Conservation (phyloP, 345 rosid species). For the rapeseed (Brassica napus) region DNA sequence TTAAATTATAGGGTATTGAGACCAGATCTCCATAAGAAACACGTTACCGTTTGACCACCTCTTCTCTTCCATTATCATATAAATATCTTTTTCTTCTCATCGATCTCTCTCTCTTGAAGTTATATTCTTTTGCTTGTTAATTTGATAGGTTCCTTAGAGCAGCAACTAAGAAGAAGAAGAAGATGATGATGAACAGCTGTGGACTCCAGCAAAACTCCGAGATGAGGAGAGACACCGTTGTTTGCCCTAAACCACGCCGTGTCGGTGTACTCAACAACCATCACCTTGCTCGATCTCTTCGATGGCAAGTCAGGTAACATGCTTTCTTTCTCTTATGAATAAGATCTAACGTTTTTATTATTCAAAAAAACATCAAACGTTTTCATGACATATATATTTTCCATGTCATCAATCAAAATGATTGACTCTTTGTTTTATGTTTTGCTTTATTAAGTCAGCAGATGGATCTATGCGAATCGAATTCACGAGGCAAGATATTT, state of each 20-base stretch:
- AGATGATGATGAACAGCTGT: slow-evolving; percentile 59
- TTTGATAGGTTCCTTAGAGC: background rate
- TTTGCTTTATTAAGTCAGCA: slow-evolving; percentile 57
- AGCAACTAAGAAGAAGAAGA: slow-evolving; percentile 13
- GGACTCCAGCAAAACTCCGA: slow-evolving; percentile 56
- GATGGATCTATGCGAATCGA: slow-evolving; percentile 50
- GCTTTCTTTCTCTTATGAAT: background rate
- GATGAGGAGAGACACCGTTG: slow-evolving; percentile 39
- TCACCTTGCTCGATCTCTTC: slow-evolving; percentile 51
- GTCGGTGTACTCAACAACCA: slow-evolving; percentile 40
- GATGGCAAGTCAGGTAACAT: slow-evolving; percentile 48
- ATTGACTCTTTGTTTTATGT: background rate
- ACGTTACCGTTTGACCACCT: slow-evolving; percentile 41
- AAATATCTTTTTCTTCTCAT: background rate
- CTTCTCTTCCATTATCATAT: slow-evolving; percentile 29
- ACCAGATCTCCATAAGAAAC: slow-evolving; percentile 41
- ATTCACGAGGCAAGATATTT: slow-evolving; percentile 60
- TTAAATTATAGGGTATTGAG: background rate
- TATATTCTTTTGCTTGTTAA: background rate
- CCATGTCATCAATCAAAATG: background rate
- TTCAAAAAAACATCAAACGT: background rate
- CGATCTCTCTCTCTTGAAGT: background rate
- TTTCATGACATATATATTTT: background rate
- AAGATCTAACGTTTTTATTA: background rate
- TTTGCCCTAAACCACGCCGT: slow-evolving; percentile 80